A percentile compares a stretch with the other conserved stretches of the same genome.
phyloP scores from a whole-genome alignment of 2,329 filamentous ascomycete genomes.

The Coniochaeta sp. region DNA sequence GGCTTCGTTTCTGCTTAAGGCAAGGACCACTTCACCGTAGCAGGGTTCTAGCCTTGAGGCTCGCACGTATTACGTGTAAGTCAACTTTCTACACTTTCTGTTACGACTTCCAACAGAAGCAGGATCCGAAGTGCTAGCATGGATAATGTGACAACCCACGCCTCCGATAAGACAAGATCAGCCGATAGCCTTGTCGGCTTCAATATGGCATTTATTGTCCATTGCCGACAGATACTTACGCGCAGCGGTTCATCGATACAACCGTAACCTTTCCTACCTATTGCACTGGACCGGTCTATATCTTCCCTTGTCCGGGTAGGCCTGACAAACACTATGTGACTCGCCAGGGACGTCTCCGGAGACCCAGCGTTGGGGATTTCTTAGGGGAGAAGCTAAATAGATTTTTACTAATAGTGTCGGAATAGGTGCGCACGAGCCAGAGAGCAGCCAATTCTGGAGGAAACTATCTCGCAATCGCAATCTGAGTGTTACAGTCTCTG shows the following conservation, averaged over 20 bases:
- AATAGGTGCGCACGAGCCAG: not conserved
- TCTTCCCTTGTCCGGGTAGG: not conserved
- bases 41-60: not conserved
- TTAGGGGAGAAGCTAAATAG: too few species aligned
- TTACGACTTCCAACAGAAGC: not conserved
- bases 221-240: too few species aligned
- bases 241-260: not conserved
- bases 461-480: not conserved
- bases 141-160: not conserved
- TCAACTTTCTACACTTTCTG: not conserved
- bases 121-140: not conserved
- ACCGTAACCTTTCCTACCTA: not conserved
- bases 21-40: not conserved
- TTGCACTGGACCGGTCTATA: not conserved
- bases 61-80: not conserved
- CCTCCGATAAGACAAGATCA: not conserved
- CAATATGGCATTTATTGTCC: not conserved
- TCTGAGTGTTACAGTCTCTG: not conserved
- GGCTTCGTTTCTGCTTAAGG: not conserved
- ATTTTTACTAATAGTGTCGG: not conserved
- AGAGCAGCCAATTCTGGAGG: not conserved
- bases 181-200: not conserved
- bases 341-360: too few species aligned
- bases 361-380: too few species aligned
- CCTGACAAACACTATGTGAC: too few species aligned